Base-by-base conservation (phyloP, 2,329 filamentous ascomycete species). In the Cladophialophora bantiana region DNA sequence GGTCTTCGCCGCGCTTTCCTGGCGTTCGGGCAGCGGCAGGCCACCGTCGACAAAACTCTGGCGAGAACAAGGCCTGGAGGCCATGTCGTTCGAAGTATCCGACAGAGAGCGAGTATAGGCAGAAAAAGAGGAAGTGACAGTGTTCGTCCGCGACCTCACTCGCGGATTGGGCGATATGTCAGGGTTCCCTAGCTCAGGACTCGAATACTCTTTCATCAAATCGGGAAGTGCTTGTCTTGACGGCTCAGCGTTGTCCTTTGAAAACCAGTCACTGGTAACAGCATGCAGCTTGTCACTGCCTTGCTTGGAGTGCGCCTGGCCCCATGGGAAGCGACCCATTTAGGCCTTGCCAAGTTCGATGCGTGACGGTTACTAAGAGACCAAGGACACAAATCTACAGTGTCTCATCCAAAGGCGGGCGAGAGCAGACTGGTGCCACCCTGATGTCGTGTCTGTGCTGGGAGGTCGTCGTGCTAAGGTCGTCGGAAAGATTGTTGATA, bases 1-100 rank as follows among this genome's bases (percentile, higher is more conserved):
- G 4, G 77, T 80, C 56, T 79, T 80, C 42, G 79, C 75, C 31
- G 75, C 72, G 12, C 45, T 66, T 36, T 73, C 72, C 12, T 62
- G 54, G 32, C 69, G 68, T 13, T 71, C 69, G 2, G 42, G 7
- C 35, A 62, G 34, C 31, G 59, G 60, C 15, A 62, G 54, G 20
- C 56, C 61, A 48, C 32, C 42, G 26, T 69, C 62, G n/a, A 50
- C 58, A 32, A 40, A 67, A 50, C 67, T 67, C 36, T 70, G 68
- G 18, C 50, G 60, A 35, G 70, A 70, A 10, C 63, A 48, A 20
- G 68, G 70, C 48, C 70, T 48, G 15, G 69, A 69, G 26, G 64
- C 40, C 34, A 63, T 32, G 3, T 68, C 62, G 38, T 64, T 71
- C 7, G 68, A 70, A 7, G 42, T 40, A 62, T 70, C 64, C 2